phyloP scores from a whole-genome alignment of 345 rosid genomes.

The rapeseed (Brassica napus) region Da-Ae NC_063441.1:20399001-20399500 shows the following conservation, averaged over 20 bases:
- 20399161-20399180: conserved; percentile 67
- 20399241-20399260: conserved; percentile 68
- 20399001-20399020: conserved; percentile 80
- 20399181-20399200: conserved; percentile 84
- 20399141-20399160: conserved; percentile 87
- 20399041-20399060: conserved; percentile 55
- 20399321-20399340: conserved; percentile 77
- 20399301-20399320: conserved; percentile 54
- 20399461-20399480: conserved; percentile 56
- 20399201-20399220: conserved; percentile 73
- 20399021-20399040: conserved; percentile 70
- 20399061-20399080: conserved; percentile 90
- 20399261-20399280: conserved; percentile 59
- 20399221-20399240: conserved; percentile 66
- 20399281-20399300: conserved; percentile 59
- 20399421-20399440: not conserved
- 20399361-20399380: conserved; percentile 72
- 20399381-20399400: conserved; percentile 89
- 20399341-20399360: conserved; percentile 76
- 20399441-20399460: conserved; percentile 7
- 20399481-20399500: conserved; percentile 73
- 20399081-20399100: conserved; percentile 44
- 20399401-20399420: conserved; percentile 15
- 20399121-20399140: conserved; percentile 58
- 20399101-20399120: conserved; percentile 51